phyloP scores from a whole-genome alignment of 106 monocot species.

The Apostasia shenzhenica region DNA sequence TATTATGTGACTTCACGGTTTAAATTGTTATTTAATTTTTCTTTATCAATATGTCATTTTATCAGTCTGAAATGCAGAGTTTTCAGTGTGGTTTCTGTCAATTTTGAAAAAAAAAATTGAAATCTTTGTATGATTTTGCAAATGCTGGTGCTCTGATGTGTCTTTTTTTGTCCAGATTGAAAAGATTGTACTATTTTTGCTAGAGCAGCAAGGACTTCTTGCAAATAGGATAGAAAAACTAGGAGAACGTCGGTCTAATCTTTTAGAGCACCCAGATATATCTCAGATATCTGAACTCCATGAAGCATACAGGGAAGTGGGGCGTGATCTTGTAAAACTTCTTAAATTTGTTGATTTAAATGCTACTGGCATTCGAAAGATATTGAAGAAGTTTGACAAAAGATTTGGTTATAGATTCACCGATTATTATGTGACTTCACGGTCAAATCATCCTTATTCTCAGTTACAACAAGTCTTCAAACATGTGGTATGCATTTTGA shows the following conservation, averaged over 20 bases:
- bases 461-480: conserved; percentile 96
- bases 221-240: conserved; percentile 68
- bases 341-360: conserved; percentile 88
- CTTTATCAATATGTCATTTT: too few species aligned
- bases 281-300: conserved; percentile 49
- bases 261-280: conserved; percentile 51
- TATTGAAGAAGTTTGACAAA: conserved; percentile 96
- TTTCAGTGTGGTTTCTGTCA: too few species aligned
- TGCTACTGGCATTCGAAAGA: conserved; percentile 90
- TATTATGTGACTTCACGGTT: conserved; percentile 59
- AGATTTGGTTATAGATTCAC: conserved; percentile 86
- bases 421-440: conserved; percentile 63
- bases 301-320: conserved; percentile 61
- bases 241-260: conserved; percentile 42
- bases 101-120: neutral
- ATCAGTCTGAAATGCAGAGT: too few species aligned
- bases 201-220: conserved; percentile 94
- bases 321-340: conserved; percentile 75
- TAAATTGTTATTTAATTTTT: too few species aligned
- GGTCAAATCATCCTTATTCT: conserved; percentile 93
- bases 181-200: conserved; percentile 78
- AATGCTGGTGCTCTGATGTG: neutral
- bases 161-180: conserved; percentile 56
- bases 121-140: neutral
- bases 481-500: conserved; percentile 70